phyloP scores from a whole-genome alignment of 768 basidiomycete species.

The Tulasnella sp. region DNA sequence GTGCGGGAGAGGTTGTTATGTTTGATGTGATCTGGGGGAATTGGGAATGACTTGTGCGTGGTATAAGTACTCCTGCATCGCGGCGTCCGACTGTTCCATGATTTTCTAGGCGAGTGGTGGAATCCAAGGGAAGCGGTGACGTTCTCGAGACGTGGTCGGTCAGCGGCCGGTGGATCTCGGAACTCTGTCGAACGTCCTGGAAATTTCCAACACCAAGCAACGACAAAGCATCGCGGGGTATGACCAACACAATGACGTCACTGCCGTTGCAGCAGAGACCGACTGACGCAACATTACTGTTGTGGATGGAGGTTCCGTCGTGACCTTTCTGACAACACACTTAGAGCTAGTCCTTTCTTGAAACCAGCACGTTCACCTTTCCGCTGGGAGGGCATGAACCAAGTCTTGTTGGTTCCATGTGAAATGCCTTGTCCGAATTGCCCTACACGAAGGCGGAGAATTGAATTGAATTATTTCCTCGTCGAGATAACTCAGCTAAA shows the following conservation, averaged over 20 bases:
- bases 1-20: neutral
- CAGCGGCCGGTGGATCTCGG: neutral
- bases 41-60: neutral
- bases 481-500: too few relatives aligned
- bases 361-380: too few relatives aligned
- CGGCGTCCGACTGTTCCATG: neutral
- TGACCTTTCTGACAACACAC: too few relatives aligned
- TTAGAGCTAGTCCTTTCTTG: too few relatives aligned
- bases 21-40: neutral
- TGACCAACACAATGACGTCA: constrained; percentile 5
- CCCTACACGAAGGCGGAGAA: too few relatives aligned
- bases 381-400: too few relatives aligned
- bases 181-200: neutral
- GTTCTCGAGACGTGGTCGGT: neutral
- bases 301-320: too few relatives aligned
- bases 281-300: too few relatives aligned
- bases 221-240: neutral
- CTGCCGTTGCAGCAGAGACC: neutral
- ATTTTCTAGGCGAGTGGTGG: neutral
- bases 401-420: too few relatives aligned
- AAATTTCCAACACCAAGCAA: constrained; percentile 13
- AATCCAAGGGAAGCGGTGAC: neutral
- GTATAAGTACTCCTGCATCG: neutral
- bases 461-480: too few relatives aligned
- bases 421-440: too few relatives aligned